Evolutionary conservation across 108 stramenopile species (phyloP).

Genomic region (Hondaea fermentalgiana): DNA sequence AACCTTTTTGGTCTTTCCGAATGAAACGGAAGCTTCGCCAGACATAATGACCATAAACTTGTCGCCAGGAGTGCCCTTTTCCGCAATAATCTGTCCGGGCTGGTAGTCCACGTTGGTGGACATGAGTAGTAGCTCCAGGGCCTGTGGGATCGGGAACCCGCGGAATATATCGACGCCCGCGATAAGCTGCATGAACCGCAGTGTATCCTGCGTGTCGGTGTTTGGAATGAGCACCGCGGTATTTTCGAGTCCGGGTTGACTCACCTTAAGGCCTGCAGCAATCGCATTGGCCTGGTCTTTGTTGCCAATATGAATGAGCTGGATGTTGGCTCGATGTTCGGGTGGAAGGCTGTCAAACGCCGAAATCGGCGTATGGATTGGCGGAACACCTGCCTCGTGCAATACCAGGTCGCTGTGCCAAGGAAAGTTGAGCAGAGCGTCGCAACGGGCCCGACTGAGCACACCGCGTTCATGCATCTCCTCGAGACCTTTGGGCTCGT

Average conservation of each 20-base stretch:
- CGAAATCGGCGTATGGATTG: constrained; percentile 29
- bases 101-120: not conserved
- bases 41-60: constrained; percentile 20
- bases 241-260: constrained; percentile 34
- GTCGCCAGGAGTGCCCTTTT: constrained; percentile 18
- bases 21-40: not conserved
- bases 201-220: constrained; percentile 22
- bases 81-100: constrained; percentile 26
- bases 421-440: constrained; percentile 39
- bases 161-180: constrained; percentile 28
- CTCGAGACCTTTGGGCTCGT: constrained; percentile 25
- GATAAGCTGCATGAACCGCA: constrained; percentile 31
- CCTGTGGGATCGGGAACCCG: constrained; percentile 28
- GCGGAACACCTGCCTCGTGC: constrained; percentile 35
- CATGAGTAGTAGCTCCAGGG: constrained; percentile 35
- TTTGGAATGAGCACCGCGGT: constrained; percentile 21
- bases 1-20: not conserved
- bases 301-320: constrained; percentile 31
- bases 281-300: constrained; percentile 18
- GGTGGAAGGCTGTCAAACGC: constrained; percentile 19
- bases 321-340: constrained; percentile 21
- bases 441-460: constrained; percentile 23
- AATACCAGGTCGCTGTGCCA: constrained; percentile 31
- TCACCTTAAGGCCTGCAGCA: constrained; percentile 22
- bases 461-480: constrained; percentile 32